These are phyloP conservation scores for Wallacemonas collosoma DNA, from an alignment of 208 protist genomes.

Conservation along the genomic window DNA sequence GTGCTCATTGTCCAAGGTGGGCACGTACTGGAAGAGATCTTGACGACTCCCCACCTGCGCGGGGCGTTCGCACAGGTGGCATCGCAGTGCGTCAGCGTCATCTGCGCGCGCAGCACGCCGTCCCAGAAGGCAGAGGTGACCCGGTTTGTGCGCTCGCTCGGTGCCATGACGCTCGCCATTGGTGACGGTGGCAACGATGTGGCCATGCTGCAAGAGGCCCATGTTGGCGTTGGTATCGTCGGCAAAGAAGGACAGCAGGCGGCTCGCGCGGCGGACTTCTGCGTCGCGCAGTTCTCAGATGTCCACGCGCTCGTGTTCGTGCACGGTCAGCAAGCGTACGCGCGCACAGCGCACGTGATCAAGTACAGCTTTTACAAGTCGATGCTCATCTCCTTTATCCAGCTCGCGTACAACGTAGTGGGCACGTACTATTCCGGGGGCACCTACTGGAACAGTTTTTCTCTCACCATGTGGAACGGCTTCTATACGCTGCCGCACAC, in stretches of 20 bases:
- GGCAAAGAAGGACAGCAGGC: conserved; percentile 95
- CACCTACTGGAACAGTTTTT: conserved; percentile 92
- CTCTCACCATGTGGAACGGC: conserved; percentile 91
- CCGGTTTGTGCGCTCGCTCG: conserved; percentile 58
- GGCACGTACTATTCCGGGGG: conserved; percentile 72
- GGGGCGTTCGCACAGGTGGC: conserved; percentile 60
- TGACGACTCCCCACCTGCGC: conserved; percentile 39
- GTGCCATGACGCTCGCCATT: conserved; percentile 90
- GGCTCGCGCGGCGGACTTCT: conserved; percentile 93
- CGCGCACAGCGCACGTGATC: conserved; percentile 91
- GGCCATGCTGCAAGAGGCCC: conserved; percentile 94
- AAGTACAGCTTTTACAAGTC: conserved; percentile 99
- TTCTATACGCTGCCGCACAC: conserved; percentile 90
- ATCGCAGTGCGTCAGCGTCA: conserved; percentile 77
- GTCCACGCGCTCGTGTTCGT: conserved; percentile 93
- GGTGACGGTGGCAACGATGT: conserved; percentile 97
- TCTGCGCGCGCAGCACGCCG: conserved; percentile 95
- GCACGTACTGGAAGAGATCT: conserved; percentile 66
- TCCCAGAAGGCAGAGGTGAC: conserved; percentile 93
- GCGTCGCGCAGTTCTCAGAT: conserved; percentile 92
- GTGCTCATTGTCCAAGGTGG: conserved; percentile 72
- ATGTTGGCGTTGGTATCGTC: conserved; percentile 92
- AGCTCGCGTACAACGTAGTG: conserved; percentile 86
- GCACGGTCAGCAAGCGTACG: conserved; percentile 94
- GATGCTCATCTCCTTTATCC: conserved; percentile 93